A percentile compares a stretch with the other conserved stretches of the same genome.
Conservation (phyloP, 2,329 filamentous ascomycete species). For the Pezicula radicicola region DNA sequence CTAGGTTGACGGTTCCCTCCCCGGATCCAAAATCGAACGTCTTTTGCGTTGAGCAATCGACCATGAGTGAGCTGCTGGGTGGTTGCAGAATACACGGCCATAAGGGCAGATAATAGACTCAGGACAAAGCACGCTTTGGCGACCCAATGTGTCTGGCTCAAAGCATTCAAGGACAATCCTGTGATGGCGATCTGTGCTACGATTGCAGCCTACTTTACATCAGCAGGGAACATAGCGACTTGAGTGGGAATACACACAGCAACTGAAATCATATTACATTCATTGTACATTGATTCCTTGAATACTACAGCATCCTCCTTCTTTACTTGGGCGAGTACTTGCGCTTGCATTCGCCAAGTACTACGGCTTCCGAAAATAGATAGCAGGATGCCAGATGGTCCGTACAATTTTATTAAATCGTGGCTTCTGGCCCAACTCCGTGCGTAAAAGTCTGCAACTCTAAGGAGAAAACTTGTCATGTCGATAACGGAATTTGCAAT, state of each 20-base stretch:
- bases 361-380: background rate
- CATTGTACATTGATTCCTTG: background rate
- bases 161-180: conserved; percentile 2
- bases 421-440: no score
- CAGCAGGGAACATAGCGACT: background rate
- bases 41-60: background rate
- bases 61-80: background rate
- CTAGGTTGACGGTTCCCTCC: background rate
- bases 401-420: background rate
- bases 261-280: background rate
- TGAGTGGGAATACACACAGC: background rate
- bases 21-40: background rate
- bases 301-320: background rate
- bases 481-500: no score
- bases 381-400: background rate
- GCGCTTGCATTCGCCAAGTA: background rate
- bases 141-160: conserved; percentile 9
- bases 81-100: conserved; percentile 5
- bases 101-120: background rate
- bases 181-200: conserved; percentile 8
- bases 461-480: no score
- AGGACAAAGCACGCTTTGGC: background rate
- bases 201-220: conserved; percentile 3
- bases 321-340: background rate
- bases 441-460: no score